Evolutionary conservation across 345 rosid genomes (phyloP).

Genomic region (Limnanthes douglasii): DNA sequence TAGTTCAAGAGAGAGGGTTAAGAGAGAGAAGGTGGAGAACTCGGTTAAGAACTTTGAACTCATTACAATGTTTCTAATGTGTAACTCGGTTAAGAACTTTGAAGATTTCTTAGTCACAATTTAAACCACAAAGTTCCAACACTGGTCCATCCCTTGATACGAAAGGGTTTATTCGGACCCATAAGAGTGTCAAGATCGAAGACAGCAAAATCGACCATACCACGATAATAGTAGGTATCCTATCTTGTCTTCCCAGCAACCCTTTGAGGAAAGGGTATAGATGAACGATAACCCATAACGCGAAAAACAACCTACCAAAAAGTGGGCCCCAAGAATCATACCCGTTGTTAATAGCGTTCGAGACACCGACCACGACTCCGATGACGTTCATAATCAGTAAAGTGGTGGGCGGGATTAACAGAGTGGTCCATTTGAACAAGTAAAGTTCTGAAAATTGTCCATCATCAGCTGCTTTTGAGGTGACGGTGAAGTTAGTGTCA

Average conservation of each 20-base stretch:
- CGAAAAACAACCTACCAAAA: slow-evolving; percentile 41
- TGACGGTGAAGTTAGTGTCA: slow-evolving; percentile 48
- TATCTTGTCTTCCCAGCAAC: slow-evolving; percentile 36
- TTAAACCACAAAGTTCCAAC: slow-evolving; percentile 38
- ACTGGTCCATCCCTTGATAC: slow-evolving; percentile 25
- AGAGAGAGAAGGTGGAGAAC: no score
- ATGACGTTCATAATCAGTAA: slow-evolving; percentile 35
- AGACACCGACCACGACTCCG: slow-evolving; percentile 42
- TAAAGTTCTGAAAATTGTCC: slow-evolving; percentile 54
- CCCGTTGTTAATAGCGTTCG: slow-evolving; percentile 52
- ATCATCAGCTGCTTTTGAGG: slow-evolving; percentile 50
- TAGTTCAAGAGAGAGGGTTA: no score
- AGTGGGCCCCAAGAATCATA: slow-evolving; percentile 65
- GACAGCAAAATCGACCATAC: slow-evolving; percentile 59
- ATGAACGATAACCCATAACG: slow-evolving; percentile 52
- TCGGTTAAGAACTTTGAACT: no score
- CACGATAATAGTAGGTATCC: slow-evolving; percentile 43
- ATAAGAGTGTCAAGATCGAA: slow-evolving; percentile 39
- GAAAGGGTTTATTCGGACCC: slow-evolving; percentile 53
- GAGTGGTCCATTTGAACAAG: slow-evolving; percentile 49
- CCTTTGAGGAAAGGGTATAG: slow-evolving; percentile 63
- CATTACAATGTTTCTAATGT: no score
- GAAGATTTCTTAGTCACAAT: slow-evolving; percentile 32
- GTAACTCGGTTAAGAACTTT: no score
- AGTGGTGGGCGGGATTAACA: slow-evolving; percentile 43